Percentiles rank a stretch among this genome's conserved stretches.
Evolutionary conservation across 768 basidiomycete species (phyloP).

Genomic region (Austroboletus festivus): DNA sequence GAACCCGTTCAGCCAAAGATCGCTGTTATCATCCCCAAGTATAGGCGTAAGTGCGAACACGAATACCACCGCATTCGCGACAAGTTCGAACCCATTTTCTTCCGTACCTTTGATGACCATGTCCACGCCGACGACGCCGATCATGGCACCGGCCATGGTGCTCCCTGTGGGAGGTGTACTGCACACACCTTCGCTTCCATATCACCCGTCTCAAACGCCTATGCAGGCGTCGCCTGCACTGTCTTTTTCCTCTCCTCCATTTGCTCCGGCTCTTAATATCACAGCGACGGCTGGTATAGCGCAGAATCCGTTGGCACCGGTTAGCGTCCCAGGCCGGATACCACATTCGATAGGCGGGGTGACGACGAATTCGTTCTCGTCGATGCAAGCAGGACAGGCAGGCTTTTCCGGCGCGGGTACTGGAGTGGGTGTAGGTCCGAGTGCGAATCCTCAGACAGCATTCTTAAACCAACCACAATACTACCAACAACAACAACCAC

Average conservation of each 20-base stretch:
- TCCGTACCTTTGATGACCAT: neutral
- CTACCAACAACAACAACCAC: conserved; percentile 23
- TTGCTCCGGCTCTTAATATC: neutral
- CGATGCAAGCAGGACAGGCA: conserved; percentile 9
- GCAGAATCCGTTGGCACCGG: conserved; percentile 23
- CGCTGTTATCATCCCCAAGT: neutral
- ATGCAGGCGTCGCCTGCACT: neutral
- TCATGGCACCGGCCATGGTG: conserved; percentile 9
- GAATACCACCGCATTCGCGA: conserved; percentile 1
- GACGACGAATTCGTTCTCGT: conserved; percentile 18
- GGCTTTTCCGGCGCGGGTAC: conserved; percentile 10
- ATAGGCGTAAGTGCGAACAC: no score
- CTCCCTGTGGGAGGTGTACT: no score
- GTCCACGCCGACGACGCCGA: conserved; percentile 6
- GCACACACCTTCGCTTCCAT: conserved; percentile 3
- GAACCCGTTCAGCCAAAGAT: conserved; percentile 20
- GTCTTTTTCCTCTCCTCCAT: neutral
- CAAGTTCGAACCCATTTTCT: conserved; percentile 17
- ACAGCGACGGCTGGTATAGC: neutral
- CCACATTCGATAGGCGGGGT: conserved; percentile 13
- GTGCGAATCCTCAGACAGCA: conserved; percentile 29
- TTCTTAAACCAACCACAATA: conserved; percentile 21
- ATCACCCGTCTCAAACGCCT: neutral
- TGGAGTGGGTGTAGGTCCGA: no score
- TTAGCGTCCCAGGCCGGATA: conserved; percentile 19